Evolutionary conservation across 1,139 yeast species (phyloP), one percentile per base, ranked within the genome.

Genomic region (Petasospora fabianii): DNA sequence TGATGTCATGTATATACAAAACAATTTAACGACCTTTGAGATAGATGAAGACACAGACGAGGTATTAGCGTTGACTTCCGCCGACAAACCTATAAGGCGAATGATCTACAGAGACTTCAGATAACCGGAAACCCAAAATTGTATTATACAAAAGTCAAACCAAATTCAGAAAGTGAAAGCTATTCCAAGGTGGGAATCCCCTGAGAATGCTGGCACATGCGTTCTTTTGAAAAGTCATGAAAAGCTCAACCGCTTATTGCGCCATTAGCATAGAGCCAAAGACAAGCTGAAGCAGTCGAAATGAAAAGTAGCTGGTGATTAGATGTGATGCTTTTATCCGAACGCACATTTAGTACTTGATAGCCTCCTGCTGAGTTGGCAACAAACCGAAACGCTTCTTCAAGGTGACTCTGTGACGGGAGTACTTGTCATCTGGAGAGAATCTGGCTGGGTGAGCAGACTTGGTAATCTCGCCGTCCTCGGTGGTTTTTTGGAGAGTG

Each of bases 391-490:
- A 90, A 73, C 98, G 84, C 77, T 87, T 92, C 81, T 94, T 94
- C 62, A 94, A 77, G 39, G 97, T 92, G 39, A 92, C 97, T 77
- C 99, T 85, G 70, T 94, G 97, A 75, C 97, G 84, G 42, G 98
- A 92, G 74, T 87, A 92, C 71, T 92, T 92, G 77, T 92, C 99
- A 64, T 92, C 99, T 55, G 99, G 99, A 35, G 98, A 92, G 66
- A 92, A 92, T 68, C 99, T 81, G 42, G 99, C 98, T 48, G 99
- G 99, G 66, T 94, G 99, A 24, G 98, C 98, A 51, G 96, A 85
- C 71, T 88, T 87, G 64, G 99, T 94, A 73, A 92, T 88, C 66
- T 88, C 96, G 49, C 97, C 97, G 10, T 72, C 68, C 48, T 75
- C 88, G 38, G 95, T 81, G 55, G 62, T 51, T 72, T 94, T 94